These are phyloP conservation scores for Chrysoporthe cubensis DNA, from an alignment of 2,329 filamentous ascomycete genomes.

Conservation along the genomic window DNA sequence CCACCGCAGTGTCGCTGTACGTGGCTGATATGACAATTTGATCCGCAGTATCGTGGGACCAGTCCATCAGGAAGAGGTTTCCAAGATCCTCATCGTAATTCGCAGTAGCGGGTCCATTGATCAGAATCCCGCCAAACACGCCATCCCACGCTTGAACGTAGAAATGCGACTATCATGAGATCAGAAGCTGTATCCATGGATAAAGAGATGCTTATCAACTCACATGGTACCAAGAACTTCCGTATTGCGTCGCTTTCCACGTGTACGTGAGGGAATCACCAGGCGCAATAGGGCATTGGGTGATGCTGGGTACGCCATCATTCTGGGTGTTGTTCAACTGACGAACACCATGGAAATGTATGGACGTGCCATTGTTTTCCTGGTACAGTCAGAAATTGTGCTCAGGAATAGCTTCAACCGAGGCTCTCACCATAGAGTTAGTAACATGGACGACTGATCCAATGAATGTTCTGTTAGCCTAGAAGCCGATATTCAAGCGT, in stretches of 20 bases:
- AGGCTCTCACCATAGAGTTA: conserved; percentile 30
- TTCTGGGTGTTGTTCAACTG: conserved; percentile 36
- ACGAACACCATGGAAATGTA: conserved; percentile 47
- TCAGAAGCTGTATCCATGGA: neutral
- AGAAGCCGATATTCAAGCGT: neutral
- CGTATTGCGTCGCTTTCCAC: conserved; percentile 58
- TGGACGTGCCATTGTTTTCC: conserved; percentile 40
- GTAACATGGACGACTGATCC: conserved; percentile 8
- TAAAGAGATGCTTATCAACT: neutral
- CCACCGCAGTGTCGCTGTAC: conserved; percentile 2
- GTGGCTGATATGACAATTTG: neutral
- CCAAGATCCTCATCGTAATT: conserved; percentile 20
- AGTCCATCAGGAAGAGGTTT: conserved; percentile 12
- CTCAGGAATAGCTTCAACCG: conserved; percentile 24
- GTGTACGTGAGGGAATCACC: conserved; percentile 58
- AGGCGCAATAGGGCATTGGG: conserved; percentile 53
- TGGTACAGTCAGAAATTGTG: conserved; percentile 38
- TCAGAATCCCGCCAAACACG: conserved; percentile 15
- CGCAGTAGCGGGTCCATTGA: conserved; percentile 17
- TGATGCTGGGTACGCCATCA: conserved; percentile 20
- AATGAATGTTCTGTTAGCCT: conserved; percentile 12
- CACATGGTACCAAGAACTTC: conserved; percentile 60
- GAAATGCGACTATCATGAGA: conserved; percentile 16
- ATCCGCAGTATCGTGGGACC: conserved; percentile 1
- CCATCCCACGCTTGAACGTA: conserved; percentile 15